phyloP scores from a whole-genome alignment of 192 early-diverging fungal species.

The Coemansia sp. region DNA sequence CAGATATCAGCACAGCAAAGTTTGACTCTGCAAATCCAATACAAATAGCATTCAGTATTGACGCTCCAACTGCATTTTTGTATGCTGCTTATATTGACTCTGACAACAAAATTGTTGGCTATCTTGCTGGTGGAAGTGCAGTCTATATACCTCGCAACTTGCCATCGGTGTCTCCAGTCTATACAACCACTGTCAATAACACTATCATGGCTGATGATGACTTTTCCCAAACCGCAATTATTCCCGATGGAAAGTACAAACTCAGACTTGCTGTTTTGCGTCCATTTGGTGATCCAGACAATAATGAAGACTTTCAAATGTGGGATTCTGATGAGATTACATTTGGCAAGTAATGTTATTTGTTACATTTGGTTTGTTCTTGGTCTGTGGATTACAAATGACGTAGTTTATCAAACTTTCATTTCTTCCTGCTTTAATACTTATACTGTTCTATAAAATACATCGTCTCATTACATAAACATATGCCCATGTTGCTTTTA shows the following conservation, averaged over 20 bases:
- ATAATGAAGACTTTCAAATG: background rate
- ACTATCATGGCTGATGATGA: background rate
- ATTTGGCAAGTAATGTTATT: background rate
- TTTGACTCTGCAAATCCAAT: background rate
- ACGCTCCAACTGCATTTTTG: background rate
- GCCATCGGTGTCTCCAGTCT: background rate
- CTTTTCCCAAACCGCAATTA: background rate
- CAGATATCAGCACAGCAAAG: background rate
- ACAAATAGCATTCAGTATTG: background rate
- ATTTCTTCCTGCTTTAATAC: background rate
- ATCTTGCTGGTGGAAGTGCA: background rate
- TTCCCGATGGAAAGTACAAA: conserved; percentile 4
- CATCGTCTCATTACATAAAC: no score
- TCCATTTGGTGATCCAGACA: background rate
- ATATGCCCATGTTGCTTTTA: no score
- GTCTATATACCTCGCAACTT: background rate
- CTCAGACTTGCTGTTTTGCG: background rate
- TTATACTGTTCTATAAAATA: no score
- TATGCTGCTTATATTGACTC: background rate
- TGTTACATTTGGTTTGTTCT: background rate
- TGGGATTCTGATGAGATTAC: background rate
- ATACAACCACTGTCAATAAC: background rate
- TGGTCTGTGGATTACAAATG: background rate
- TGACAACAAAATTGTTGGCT: background rate
- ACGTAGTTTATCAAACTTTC: background rate